Evolutionary conservation across 495 filamentous ascomycete species (phyloP).

Genomic region (Beverwykella pulmonaria): DNA sequence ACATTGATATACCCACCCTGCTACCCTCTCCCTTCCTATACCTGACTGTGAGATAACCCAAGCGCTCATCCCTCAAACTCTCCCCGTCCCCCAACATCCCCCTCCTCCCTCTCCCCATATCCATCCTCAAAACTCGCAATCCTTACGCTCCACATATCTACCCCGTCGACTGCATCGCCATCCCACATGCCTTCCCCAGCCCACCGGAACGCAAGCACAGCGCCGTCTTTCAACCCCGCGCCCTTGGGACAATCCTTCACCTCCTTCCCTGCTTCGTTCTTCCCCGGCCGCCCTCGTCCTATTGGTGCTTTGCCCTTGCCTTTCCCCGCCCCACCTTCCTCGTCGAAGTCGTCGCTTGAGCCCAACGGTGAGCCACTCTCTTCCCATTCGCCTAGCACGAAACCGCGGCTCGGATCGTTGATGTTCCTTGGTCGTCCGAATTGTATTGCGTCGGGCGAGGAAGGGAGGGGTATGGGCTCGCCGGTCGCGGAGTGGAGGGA

Average conservation of each 20-base stretch:
- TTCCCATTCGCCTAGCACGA: conserved; percentile 50
- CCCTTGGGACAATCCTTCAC: conserved; percentile 52
- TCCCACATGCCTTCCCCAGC: conserved; percentile 34
- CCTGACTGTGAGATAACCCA: no score
- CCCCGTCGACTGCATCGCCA: conserved; percentile 35
- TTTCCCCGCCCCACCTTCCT: conserved; percentile 21
- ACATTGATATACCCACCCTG: no score
- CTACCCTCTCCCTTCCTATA: no score
- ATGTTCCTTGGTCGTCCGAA: conserved; percentile 59
- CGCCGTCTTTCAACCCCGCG: conserved; percentile 59
- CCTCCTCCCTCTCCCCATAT: conserved; percentile 44
- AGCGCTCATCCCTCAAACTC: conserved; percentile 34
- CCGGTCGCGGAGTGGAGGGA: conserved; percentile 30
- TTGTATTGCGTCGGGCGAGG: conserved; percentile 53
- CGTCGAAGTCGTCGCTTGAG: conserved; percentile 20
- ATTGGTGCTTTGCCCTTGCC: conserved; percentile 39
- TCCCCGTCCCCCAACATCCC: conserved; percentile 24
- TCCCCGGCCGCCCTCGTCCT: conserved; percentile 34
- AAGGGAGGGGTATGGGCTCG: conserved; percentile 48
- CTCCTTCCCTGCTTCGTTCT: conserved; percentile 29
- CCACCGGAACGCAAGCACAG: conserved; percentile 72
- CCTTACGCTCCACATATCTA: conserved; percentile 66
- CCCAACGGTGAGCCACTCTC: not conserved
- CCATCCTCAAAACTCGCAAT: conserved; percentile 63
- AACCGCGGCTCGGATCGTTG: conserved; percentile 61